Base-by-base conservation (phyloP, 2,329 filamentous ascomycete genomes). In the Botrytis medusae region DNA sequence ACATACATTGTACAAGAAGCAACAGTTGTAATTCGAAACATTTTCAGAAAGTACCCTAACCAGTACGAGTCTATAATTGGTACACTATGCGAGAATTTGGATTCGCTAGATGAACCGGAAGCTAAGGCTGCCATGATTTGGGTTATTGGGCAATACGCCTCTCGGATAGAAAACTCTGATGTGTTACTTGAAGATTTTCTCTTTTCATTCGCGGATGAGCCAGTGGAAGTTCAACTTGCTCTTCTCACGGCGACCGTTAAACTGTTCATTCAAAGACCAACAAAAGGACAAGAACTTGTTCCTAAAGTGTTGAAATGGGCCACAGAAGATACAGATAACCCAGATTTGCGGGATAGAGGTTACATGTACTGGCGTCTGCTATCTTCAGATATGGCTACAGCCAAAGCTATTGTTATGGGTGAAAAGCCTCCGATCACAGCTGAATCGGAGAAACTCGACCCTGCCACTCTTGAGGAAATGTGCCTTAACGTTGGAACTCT, bases 281-380 rank as follows among this genome's bases (percentile, higher is more conserved):
- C 95, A 25, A 97, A 97, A 81, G 96, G 94, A 40, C 95, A 97
- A 79, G 91, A 97, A 70, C 87, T 99, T 10, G 95, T 99, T 0
- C 96, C 95, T 0, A 94, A 94, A 79, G 95, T 98, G 3, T 86
- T 99, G 69, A 98, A 98, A 83, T 98, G 96, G 95, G 97, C 96
- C 7, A 99, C 96, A 0, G 96, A 98, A 82, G 96, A 98, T 82
- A 98, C 95, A n/a, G 96, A 99, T 81, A 98, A 99, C 82, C 96
- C 96, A 0, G 96, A 99, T 83, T 89, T 99, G 42, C 91, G 96
- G 76, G 96, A 99, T 82, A 88, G 96, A 79, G 96, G 96, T 0
- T 99, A 98, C 85, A 98, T 99, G 95, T 99, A 99, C 86, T 99
- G 96, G 96, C 93, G 96, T 7, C 87, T 99, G 22, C 87, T 99